phyloP scores from a whole-genome alignment of 257 asterid genomes.

The Ilex aquifolium region DNA sequence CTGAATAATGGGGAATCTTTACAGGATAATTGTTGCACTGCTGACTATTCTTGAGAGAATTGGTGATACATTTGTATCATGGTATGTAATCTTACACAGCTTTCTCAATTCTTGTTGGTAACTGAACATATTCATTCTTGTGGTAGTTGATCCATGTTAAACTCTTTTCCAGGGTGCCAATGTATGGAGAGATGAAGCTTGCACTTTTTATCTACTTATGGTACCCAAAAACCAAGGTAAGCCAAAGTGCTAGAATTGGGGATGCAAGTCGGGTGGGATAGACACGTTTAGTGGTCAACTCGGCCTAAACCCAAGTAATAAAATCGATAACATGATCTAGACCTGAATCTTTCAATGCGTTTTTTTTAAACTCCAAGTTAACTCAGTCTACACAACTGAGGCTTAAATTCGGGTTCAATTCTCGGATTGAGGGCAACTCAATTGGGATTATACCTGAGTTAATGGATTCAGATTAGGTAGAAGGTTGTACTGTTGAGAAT shows the following conservation, averaged over 20 bases:
- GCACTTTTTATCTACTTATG: conserved; percentile 91
- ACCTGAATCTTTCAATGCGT: too few relatives aligned
- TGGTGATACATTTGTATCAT: conserved; percentile 60
- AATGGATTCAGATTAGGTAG: too few relatives aligned
- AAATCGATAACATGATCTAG: background rate
- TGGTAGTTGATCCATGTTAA: background rate
- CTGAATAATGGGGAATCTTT: conserved; percentile 1
- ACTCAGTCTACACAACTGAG: background rate
- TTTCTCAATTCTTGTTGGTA: background rate
- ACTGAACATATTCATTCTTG: too few relatives aligned
- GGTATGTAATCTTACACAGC: conserved; percentile 31
- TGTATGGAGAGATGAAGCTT: conserved; percentile 83
- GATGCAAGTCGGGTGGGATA: background rate
- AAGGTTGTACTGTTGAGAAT: too few relatives aligned
- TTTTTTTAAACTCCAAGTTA: too few relatives aligned
- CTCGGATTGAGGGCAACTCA: background rate
- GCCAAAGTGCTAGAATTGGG: background rate
- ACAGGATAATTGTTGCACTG: conserved; percentile 75
- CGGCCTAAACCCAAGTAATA: background rate
- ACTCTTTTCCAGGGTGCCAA: conserved; percentile 56
- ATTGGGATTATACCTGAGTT: too few relatives aligned
- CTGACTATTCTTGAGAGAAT: conserved; percentile 63
- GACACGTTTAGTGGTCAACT: background rate
- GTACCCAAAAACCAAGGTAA: conserved; percentile 83
- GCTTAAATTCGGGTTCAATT: background rate